phyloP scores from a whole-genome alignment of 257 asterid species.

The Solanum virginianum region DNA sequence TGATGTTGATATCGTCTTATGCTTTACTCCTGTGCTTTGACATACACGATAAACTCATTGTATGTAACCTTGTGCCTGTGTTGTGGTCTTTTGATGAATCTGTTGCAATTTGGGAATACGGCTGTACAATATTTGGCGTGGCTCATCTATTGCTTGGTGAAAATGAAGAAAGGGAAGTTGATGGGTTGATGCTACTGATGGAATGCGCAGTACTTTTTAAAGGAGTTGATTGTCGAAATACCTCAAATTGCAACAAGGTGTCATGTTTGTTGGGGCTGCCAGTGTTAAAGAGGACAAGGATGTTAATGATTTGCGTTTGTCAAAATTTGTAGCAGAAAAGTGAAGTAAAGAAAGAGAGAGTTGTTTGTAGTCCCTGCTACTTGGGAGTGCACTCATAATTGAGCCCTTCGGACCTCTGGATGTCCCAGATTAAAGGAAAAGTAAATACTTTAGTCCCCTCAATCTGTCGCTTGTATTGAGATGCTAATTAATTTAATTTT shows the following conservation, averaged over 20 bases:
- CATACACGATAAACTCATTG: neutral
- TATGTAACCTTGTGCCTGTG: neutral
- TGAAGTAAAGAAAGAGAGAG: neutral
- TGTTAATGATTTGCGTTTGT: neutral
- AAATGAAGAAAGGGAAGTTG: neutral
- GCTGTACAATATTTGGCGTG: neutral
- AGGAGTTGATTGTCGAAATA: neutral
- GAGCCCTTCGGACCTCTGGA: neutral
- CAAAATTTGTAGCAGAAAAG: neutral
- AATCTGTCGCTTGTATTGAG: neutral
- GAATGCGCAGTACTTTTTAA: neutral
- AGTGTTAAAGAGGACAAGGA: neutral
- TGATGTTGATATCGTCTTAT: neutral
- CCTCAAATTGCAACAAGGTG: neutral
- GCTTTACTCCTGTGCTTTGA: neutral
- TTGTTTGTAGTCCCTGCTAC: neutral
- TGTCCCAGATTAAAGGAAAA: neutral
- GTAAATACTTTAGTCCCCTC: neutral
- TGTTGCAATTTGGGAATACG: neutral
- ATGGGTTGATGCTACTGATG: neutral
- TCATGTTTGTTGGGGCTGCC: neutral
- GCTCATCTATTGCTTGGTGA: neutral
- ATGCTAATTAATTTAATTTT: neutral
- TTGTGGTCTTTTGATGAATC: neutral
- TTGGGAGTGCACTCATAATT: neutral